These are phyloP conservation scores for Crepidotus variabilis DNA, from an alignment of 768 basidiomycete species.

Conservation along the genomic window DNA sequence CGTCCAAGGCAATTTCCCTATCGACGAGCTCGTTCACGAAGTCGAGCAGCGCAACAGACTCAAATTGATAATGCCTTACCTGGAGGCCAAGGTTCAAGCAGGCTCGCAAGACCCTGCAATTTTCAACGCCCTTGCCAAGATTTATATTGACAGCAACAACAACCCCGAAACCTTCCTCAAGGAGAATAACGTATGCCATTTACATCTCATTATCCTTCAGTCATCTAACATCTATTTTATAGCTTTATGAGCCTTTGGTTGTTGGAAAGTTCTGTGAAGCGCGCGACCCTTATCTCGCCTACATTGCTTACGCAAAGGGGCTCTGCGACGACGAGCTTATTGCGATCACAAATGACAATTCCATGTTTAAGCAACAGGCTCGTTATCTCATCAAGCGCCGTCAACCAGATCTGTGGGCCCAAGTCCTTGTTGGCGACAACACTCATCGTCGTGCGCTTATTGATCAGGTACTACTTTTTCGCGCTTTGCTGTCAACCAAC, in stretches of 20 bases:
- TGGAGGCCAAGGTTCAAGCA: constrained; percentile 89
- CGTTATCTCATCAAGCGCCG: constrained; percentile 97
- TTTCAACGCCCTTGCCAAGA: constrained; percentile 98
- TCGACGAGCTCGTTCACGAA: constrained; percentile 96
- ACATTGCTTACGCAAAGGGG: constrained; percentile 98
- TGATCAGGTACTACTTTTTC: constrained; percentile 62
- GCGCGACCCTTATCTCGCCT: constrained; percentile 96
- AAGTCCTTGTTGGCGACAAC: constrained; percentile 88
- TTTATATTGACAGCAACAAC: constrained; percentile 97
- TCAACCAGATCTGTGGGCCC: constrained; percentile 92
- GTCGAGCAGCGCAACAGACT: constrained; percentile 95
- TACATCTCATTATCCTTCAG: not conserved
- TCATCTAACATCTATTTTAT: constrained; percentile 10
- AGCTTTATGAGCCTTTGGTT: constrained; percentile 95
- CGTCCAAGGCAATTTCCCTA: constrained; percentile 95
- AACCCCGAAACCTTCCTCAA: constrained; percentile 98
- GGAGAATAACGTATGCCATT: constrained; percentile 85
- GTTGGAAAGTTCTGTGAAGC: constrained; percentile 99
- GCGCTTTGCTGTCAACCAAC: not conserved
- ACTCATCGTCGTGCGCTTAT: constrained; percentile 90
- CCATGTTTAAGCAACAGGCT: constrained; percentile 99
- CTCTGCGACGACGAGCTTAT: constrained; percentile 99
- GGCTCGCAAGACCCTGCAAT: constrained; percentile 92
- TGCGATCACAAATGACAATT: constrained; percentile 95
- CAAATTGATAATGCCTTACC: constrained; percentile 96